Evolutionary conservation across 345 rosid species (phyloP).

Genomic region (Rhodamnia rubescens): DNA sequence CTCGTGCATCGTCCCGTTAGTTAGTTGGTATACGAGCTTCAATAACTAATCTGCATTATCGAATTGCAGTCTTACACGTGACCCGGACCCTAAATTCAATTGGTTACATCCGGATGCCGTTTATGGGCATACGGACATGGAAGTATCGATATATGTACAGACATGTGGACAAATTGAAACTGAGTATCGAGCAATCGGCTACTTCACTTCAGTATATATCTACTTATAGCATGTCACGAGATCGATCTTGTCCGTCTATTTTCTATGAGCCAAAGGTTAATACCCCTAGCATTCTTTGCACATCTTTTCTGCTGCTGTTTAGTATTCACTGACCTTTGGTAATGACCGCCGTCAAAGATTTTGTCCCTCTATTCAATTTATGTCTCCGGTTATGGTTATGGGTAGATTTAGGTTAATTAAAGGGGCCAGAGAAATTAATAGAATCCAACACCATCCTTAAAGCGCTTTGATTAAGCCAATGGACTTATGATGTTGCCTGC

Average conservation of each 20-base stretch:
- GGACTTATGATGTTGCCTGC: not conserved
- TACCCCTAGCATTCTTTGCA: not conserved
- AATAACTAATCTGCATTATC: not conserved
- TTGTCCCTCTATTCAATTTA: not conserved
- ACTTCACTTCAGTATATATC: not conserved
- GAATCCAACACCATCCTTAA: not conserved
- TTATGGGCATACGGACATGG: not conserved
- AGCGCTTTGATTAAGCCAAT: not conserved
- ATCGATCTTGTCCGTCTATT: not conserved
- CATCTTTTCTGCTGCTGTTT: not conserved
- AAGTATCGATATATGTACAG: not conserved
- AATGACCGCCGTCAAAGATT: not conserved
- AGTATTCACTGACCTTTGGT: not conserved
- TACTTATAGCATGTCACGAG: not conserved
- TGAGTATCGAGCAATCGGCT: not conserved
- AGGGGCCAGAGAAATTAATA: not conserved
- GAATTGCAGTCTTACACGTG: not conserved
- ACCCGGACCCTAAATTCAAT: not conserved
- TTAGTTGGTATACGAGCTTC: not conserved
- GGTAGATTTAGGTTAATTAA: not conserved
- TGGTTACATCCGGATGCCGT: not conserved
- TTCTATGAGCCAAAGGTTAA: not conserved
- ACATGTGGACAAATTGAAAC: not conserved
- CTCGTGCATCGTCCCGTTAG: not conserved
- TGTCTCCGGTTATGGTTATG: not conserved